Percentiles rank a stretch among this genome's conserved stretches.
Conservation (phyloP, 2,329 filamentous ascomycete genomes). For the Pyricularia sp. region DNA sequence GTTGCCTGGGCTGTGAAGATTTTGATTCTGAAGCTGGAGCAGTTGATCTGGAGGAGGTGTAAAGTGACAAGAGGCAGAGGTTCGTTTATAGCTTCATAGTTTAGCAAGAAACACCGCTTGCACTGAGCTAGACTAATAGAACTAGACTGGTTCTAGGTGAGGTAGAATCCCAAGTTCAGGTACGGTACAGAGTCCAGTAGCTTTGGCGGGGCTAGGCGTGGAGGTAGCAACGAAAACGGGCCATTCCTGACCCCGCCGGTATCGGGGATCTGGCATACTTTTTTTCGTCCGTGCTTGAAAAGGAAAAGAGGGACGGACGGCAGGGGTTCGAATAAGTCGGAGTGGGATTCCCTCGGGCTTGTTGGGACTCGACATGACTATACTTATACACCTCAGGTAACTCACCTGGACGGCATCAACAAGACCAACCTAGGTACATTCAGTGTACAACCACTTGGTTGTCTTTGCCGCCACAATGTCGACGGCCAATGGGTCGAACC, state of each 20-base stretch:
- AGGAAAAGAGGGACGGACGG: neutral
- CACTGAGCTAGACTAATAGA: too few species aligned
- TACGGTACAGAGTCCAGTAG: neutral
- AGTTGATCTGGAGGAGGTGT: neutral
- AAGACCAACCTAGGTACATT: neutral
- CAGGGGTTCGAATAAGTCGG: neutral
- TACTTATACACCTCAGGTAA: neutral
- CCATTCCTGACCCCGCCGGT: neutral
- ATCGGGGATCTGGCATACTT: neutral
- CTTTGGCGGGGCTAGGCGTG: neutral
- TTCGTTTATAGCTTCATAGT: too few species aligned
- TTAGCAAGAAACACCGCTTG: neutral
- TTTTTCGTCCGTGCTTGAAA: neutral
- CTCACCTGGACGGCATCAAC: neutral
- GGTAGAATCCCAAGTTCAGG: neutral
- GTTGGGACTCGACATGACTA: neutral
- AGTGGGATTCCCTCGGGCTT: neutral
- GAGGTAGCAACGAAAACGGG: neutral
- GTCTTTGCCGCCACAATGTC: slow-evolving; percentile 9
- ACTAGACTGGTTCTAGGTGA: too few species aligned
- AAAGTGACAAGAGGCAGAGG: too few species aligned
- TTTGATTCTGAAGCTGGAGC: neutral
- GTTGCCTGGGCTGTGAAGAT: neutral
- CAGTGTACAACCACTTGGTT: neutral
- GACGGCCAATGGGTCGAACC: slow-evolving; percentile 20